phyloP scores from a whole-genome alignment of 1,284 basidiomycete species.

The Ustilago vetiveriae region DNA sequence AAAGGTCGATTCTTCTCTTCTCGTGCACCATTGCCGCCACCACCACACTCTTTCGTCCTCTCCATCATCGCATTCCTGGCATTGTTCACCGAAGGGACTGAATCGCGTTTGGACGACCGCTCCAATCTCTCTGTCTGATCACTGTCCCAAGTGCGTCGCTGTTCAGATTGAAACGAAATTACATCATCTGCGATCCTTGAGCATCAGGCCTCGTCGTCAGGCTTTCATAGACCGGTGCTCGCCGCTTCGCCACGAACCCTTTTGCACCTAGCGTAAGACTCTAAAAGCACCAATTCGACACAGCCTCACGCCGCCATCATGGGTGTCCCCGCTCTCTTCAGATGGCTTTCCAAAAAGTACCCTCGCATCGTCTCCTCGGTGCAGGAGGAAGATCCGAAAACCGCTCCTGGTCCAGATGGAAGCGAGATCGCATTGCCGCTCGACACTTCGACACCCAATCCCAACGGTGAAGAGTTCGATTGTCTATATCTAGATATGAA shows the following conservation, averaged over 20 bases:
- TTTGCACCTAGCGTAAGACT: no score
- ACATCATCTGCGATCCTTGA: no score
- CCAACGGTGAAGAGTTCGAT: constrained; percentile 96
- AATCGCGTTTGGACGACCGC: no score
- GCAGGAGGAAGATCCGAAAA: constrained; percentile 63
- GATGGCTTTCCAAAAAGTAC: constrained; percentile 68
- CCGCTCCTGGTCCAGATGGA: constrained; percentile 70
- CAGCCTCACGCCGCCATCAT: constrained; percentile 13
- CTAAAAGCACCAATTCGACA: no score
- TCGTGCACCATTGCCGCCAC: background rate
- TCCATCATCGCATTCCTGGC: no score
- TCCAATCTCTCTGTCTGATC: constrained; percentile 2
- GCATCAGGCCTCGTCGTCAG: background rate
- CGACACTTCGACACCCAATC: constrained; percentile 85
- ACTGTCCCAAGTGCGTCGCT: no score
- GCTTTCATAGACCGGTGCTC: background rate
- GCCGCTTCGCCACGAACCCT: background rate
- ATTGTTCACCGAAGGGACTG: no score
- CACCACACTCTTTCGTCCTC: background rate
- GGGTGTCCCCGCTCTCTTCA: constrained; percentile 66
- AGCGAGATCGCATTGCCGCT: constrained; percentile 78
- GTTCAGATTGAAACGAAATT: no score
- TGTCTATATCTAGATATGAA: constrained; percentile 81
- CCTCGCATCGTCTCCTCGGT: constrained; percentile 66
- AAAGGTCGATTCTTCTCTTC: background rate